phyloP scores from a whole-genome alignment of 2,329 filamentous ascomycete species.

The Exophiala calicioides region DNA sequence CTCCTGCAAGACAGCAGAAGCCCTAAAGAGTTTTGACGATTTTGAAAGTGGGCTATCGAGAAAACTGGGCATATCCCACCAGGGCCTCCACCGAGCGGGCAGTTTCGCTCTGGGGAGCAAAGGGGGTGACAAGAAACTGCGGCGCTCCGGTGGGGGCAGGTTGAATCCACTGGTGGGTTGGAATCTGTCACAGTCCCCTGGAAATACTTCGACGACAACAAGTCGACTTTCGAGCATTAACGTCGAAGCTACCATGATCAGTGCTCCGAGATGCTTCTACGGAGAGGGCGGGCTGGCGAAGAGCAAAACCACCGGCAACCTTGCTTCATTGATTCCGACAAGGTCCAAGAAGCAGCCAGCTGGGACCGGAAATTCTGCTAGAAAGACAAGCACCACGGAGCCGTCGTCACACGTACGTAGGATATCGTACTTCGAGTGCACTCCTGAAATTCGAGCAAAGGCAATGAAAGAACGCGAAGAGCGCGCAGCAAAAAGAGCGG shows the following conservation, averaged over 20 bases:
- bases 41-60: conserved; percentile 22
- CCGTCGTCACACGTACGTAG: conserved; percentile 3
- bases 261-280: conserved; percentile 9
- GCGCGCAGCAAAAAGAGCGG: conserved; percentile 10
- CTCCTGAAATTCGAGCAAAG: conserved; percentile 14
- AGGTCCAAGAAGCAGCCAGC: conserved; percentile 11
- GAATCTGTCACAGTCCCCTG: conserved; percentile 10
- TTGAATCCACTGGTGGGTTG: conserved; percentile 7
- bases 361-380: background rate
- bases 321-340: conserved; percentile 20
- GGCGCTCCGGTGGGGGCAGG: conserved; percentile 1
- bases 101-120: conserved; percentile 1
- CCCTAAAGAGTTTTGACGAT: conserved; percentile 23
- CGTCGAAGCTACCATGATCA: conserved; percentile 19
- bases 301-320: conserved; percentile 29
- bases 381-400: conserved; percentile 1
- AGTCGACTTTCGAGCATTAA: conserved; percentile 24
- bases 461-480: conserved; percentile 16
- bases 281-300: conserved; percentile 21
- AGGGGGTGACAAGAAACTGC: background rate
- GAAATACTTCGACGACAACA: conserved; percentile 11
- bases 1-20: conserved; percentile 22
- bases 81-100: conserved; percentile 10
- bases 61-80: conserved; percentile 9
- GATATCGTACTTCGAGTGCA: conserved; percentile 19